Evolutionary conservation across 768 basidiomycete genomes (phyloP).

Genomic region (Lentinula raphanica): DNA sequence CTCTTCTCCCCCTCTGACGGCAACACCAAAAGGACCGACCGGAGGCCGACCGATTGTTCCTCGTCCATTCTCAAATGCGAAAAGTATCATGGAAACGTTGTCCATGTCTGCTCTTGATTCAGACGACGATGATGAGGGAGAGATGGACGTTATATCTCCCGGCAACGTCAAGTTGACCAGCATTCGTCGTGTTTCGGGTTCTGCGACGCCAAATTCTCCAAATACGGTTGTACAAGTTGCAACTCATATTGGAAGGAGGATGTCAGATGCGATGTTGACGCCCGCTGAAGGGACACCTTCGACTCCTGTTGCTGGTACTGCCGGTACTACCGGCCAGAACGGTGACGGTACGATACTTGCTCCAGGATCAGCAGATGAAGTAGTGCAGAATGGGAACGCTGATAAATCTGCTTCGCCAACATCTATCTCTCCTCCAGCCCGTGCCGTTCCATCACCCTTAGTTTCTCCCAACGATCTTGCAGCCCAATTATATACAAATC

Average conservation of each 20-base stretch:
- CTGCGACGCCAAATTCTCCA: not conserved
- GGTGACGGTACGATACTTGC: not conserved
- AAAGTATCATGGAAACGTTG: constrained; percentile 32
- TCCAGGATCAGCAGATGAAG: not conserved
- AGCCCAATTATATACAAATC: constrained; percentile 36
- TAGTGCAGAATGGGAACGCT: not conserved
- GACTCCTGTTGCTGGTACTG: not conserved
- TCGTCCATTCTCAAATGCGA: constrained; percentile 18
- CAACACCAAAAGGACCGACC: constrained; percentile 6
- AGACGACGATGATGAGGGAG: constrained; percentile 31
- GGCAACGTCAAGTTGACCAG: not conserved
- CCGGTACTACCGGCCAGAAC: no score
- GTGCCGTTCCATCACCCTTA: constrained; percentile 20
- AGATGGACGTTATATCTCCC: not conserved
- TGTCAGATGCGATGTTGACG: constrained; percentile 38
- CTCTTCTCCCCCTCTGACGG: constrained; percentile 4
- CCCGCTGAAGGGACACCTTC: not conserved
- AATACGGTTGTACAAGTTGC: constrained; percentile 24
- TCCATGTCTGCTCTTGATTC: constrained; percentile 52
- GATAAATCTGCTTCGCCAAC: not conserved
- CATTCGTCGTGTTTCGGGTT: not conserved
- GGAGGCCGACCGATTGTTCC: not conserved
- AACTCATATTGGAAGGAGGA: constrained; percentile 31
- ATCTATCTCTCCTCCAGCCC: not conserved
- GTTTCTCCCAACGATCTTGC: constrained; percentile 34